A percentile compares a stretch with the other conserved stretches of the same genome.
Conservation (phyloP, 2,329 filamentous ascomycete species). For the Trichoderma asperellum region DNA sequence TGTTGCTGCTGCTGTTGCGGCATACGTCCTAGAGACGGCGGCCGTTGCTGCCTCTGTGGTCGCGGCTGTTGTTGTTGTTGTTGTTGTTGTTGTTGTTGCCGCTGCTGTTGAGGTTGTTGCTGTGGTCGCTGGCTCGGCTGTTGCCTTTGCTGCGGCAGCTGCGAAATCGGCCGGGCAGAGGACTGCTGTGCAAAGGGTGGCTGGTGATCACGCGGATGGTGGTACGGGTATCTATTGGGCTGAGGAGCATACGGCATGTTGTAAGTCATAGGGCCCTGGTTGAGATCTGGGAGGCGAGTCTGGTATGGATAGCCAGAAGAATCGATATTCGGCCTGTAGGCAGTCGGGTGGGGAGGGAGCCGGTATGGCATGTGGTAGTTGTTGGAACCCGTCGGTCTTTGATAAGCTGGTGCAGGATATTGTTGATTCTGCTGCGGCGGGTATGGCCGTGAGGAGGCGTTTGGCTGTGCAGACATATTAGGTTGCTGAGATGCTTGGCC, state of each 20-base stretch:
- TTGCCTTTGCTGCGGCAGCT: slow-evolving; percentile 29
- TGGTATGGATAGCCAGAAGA: slow-evolving; percentile 31
- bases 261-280: slow-evolving; percentile 1
- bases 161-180: slow-evolving; percentile 26
- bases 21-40: slow-evolving; percentile 23
- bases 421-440: slow-evolving; percentile 4
- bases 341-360: slow-evolving; percentile 25
- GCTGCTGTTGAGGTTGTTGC: slow-evolving; percentile 30
- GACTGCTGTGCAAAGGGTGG: slow-evolving; percentile 24
- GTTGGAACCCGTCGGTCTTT: slow-evolving; percentile 4
- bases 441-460: background rate
- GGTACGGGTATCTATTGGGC: slow-evolving; percentile 23
- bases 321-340: slow-evolving; percentile 31
- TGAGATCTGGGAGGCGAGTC: slow-evolving; percentile 17
- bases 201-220: slow-evolving; percentile 21
- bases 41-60: slow-evolving; percentile 15
- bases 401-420: background rate
- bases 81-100: slow-evolving; percentile 15
- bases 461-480: background rate
- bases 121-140: slow-evolving; percentile 30
- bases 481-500: slow-evolving; percentile 2
- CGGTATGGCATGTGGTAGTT: slow-evolving; percentile 25
- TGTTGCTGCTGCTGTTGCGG: slow-evolving; percentile 34
- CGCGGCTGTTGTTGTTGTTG: slow-evolving; percentile 28
- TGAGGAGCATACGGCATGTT: slow-evolving; percentile 19